phyloP scores from a whole-genome alignment of 331 rosid species.

The Malus hybrid region DNA sequence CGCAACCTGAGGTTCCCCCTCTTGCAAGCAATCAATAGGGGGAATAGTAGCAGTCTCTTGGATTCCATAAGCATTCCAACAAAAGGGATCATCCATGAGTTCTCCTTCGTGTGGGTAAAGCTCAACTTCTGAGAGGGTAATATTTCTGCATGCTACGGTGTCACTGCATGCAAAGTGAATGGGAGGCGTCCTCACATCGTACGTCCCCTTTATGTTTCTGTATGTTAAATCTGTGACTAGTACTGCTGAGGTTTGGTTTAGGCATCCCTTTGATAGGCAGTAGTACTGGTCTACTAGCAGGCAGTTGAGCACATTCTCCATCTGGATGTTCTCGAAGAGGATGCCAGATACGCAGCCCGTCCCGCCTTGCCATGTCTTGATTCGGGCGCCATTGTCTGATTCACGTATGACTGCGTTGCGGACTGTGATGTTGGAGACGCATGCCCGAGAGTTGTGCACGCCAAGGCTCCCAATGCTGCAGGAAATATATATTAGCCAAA shows the following conservation, averaged over 20 bases:
- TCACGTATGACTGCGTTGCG: slow-evolving; percentile 49
- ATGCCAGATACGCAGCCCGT: slow-evolving; percentile 60
- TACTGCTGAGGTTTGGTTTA: slow-evolving; percentile 75
- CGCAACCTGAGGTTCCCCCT: slow-evolving; percentile 47
- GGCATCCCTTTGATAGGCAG: slow-evolving; percentile 67
- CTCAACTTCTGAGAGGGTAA: slow-evolving; percentile 79
- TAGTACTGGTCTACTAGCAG: slow-evolving; percentile 81
- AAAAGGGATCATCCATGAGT: slow-evolving; percentile 71
- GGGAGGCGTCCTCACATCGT: slow-evolving; percentile 79
- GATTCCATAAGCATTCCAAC: slow-evolving; percentile 92
- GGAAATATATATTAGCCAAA: background rate
- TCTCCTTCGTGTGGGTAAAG: slow-evolving; percentile 71
- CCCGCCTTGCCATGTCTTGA: slow-evolving; percentile 98
- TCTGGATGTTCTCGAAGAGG: slow-evolving; percentile 62
- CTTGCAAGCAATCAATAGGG: slow-evolving; percentile 66
- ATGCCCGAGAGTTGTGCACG: slow-evolving; percentile 76
- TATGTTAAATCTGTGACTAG: slow-evolving; percentile 53
- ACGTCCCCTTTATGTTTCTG: slow-evolving; percentile 78
- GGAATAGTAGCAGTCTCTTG: slow-evolving; percentile 75
- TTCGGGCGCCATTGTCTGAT: slow-evolving; percentile 83
- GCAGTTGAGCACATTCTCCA: slow-evolving; percentile 86
- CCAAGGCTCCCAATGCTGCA: slow-evolving; percentile 98
- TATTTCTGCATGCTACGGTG: slow-evolving; percentile 75
- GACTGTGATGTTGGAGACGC: slow-evolving; percentile 85
- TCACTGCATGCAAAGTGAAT: slow-evolving; percentile 96